Evolutionary conservation across 2,329 filamentous ascomycete genomes (phyloP), one percentile per base, ranked within the genome.

Genomic region (Xylariaceae sp.): DNA sequence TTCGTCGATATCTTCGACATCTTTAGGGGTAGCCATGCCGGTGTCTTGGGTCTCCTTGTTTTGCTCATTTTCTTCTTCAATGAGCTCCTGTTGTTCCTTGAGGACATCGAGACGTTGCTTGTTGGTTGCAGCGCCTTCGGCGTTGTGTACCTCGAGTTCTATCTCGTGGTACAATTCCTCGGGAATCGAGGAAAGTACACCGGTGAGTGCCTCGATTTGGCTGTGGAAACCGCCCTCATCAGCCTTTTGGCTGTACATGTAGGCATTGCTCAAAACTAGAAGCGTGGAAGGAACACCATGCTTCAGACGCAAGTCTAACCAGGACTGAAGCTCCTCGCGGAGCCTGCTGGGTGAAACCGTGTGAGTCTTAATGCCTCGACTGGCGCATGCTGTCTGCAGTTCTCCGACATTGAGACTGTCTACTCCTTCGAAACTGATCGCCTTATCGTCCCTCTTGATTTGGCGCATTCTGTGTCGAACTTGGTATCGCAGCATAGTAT

Each of bases 141-240:
- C 91, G 54, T 86, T 95, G 78, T 96, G 90, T 10, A 99, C 90
- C 74, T 99, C 94, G 31, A 99, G 86, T 72, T 97, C 94, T 56
- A 99, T 96, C 76, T 99, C 94, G 77, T 99, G 94, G 88, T 95
- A 99, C 38, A 99, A 80, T 70, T 99, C 94, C 71, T 99, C 94
- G 3, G 94, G 94, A 55, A 99, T 97, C 53, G 88, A 91, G 38
- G 89, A 95, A 38, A 99, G 77, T 5, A 99, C 94, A 48, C 90
- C 89, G 53, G 91, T 89, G 43, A 99, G 81, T 1, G 94, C 90
- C 59, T 96, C 91, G 51, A 99, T 90, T 73, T 97, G 92, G 54
- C 83, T 89, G 31, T 87, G 84, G 62, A 94, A 89, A 63, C 95
- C 90, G 43, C 92, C 89, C 62, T 91, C 90, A 53, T 87, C 85